Evolutionary conservation across 305 asterid species (phyloP), one percentile per base, ranked within the genome.

Genomic region (Caryopteris hybrid): DNA sequence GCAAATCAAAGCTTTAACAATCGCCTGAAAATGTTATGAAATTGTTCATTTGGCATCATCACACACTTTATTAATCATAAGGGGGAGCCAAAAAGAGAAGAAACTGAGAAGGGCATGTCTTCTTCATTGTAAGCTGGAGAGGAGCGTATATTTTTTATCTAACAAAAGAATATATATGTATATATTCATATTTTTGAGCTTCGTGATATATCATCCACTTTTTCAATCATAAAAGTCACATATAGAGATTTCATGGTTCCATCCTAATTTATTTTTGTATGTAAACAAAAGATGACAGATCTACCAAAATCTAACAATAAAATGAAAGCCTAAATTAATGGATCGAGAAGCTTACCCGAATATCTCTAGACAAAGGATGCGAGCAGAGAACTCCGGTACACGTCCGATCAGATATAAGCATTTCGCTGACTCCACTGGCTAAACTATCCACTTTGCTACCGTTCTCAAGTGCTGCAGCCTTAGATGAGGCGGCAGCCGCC

Each of bases 331-430:
- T 6, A 42, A 46, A 60, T 13, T 0, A 33, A 52, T 2, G 45
- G 74, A 76, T 74, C 70, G 18, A 71, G 48, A 47, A 73, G 34
- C 86, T 60, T 17, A 94, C 99, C 87, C 92, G 84, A 69, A 94
- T 87, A 87, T 93, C 99, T 68, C 96, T 79, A 1, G 96, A 93
- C 66, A 79, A 31, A 1, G 97, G 99, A 86, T 91, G 99, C 34
- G 99, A 93, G 73, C 99, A 90, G 55, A 93, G 83, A 42, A 91
- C 89, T 42, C 97, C 97, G 12, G 99, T 90, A 68, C 97, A 90
- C 12, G 89, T 93, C 78, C 99, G 90, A 85, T 93, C 99, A 45
- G 99, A 93, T 66, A 93, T 85, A 33, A 38, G 74, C 39, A 93
- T 82, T 57, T 77, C 77, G 18, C 64, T 88, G 12, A 91, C 86